These are phyloP conservation scores for Carnegiea gigantea DNA, from an alignment of 179 eudicot genomes.

Conservation along the genomic window DNA sequence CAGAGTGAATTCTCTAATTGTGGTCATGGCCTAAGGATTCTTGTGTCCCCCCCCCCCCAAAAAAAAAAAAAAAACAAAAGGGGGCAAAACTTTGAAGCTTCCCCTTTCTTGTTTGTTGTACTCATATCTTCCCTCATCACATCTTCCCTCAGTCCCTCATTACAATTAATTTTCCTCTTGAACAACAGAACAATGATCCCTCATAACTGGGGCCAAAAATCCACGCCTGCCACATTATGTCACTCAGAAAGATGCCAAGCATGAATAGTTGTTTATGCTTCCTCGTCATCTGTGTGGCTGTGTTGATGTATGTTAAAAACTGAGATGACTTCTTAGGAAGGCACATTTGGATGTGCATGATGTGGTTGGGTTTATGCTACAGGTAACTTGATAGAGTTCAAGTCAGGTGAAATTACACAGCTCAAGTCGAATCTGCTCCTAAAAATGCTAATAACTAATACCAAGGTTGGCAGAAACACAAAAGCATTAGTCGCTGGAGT, in stretches of 20 bases:
- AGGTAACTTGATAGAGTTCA: slow-evolving; percentile 94
- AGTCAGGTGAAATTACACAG: slow-evolving; percentile 69
- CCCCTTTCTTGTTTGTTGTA: neutral
- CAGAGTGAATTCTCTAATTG: neutral
- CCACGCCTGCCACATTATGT: neutral
- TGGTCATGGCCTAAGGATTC: neutral
- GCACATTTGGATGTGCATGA: neutral
- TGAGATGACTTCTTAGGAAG: neutral
- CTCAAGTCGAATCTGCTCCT: slow-evolving; percentile 65
- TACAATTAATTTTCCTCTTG: neutral
- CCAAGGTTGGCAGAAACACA: slow-evolving; percentile 92
- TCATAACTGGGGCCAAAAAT: neutral
- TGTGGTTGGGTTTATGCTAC: slow-evolving; percentile 18
- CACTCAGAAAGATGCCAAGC: neutral
- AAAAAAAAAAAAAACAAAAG: too few relatives aligned
- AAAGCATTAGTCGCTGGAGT: slow-evolving; percentile 91
- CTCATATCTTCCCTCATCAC: neutral
- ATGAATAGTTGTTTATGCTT: neutral
- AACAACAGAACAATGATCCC: neutral
- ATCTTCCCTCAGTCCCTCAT: neutral
- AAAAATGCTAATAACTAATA: slow-evolving; percentile 91
- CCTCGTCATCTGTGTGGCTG: neutral
- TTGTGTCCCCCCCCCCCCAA: neutral
- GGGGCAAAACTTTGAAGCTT: neutral
- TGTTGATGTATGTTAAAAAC: neutral